Base-by-base conservation (phyloP, 768 basidiomycete genomes). In the Rhodotorula diobovata region DNA sequence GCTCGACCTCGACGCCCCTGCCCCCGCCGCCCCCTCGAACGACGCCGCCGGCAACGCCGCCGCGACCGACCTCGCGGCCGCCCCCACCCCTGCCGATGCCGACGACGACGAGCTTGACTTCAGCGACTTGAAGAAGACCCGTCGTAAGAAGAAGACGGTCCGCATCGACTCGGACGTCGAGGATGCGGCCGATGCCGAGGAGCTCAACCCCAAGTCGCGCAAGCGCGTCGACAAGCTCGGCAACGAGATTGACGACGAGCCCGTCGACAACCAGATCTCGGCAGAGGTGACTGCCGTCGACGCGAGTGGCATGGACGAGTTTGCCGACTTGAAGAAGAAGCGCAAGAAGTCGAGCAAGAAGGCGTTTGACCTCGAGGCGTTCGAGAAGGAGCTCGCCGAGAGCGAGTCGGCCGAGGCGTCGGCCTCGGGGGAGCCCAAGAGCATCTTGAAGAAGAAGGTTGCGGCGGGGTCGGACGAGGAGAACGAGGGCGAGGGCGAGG, bases 71-170 rank as follows among this genome's bases (percentile, higher is more conserved):
- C 63, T 53, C 35, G 62, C 71, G 20, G 63, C 69, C 15, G 70
- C 54, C 12, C 61, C 66, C 23, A 16, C 66, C 14, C 66, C 69
- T 9, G 61, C 62, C 48, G 66, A 68, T 54, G 66, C 63, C 56
- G 76, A 84, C 67, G 84, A 43, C 25, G 57, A 84, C 10, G 83
- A 86, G 20, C 91, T 90, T 71, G 93, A 93, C 76, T 84, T 94
- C 68, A 91, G 93, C 82, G 97, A 97, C 80, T 91, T 90, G 14
- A 96, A 97, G 84, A 83, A 83, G 80, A 95, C 93, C 85, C 94
- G 72, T 65, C 69, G 94, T 84, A 94, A 93, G 83, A 93, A 93
- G 79, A 71, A 82, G 81, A 79, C 80, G 54, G 80, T 81, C 46
- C 78, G 81, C 50, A 76, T 82, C 60, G 82, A 81, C 64, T 68